phyloP scores from a whole-genome alignment of 1,284 basidiomycete genomes.

The Leucocoprinus gongylophorus region DNA sequence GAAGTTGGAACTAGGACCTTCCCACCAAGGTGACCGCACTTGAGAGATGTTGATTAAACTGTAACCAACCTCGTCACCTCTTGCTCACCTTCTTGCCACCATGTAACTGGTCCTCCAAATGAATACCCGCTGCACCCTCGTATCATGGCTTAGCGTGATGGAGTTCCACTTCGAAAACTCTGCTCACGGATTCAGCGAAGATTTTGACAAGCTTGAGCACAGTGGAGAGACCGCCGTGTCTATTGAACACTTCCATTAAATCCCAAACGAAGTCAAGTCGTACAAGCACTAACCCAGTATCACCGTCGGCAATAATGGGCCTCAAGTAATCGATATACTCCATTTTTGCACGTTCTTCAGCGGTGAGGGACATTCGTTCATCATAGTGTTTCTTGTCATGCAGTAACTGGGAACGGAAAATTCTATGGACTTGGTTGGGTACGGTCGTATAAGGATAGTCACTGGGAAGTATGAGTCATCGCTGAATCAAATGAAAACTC shows the following conservation, averaged over 20 bases:
- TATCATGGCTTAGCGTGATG: not conserved
- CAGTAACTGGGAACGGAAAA: constrained; percentile 80
- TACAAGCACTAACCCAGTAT: constrained; percentile 66
- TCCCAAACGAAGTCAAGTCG: not conserved
- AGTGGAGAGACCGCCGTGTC: constrained; percentile 87
- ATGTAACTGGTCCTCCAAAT: constrained; percentile 89
- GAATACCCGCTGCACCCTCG: constrained; percentile 83
- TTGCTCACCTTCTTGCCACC: constrained; percentile 73
- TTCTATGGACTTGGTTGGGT: constrained; percentile 83
- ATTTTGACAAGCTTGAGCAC: constrained; percentile 96
- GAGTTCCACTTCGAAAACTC: not conserved
- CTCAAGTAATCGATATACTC: constrained; percentile 83
- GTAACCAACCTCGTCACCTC: not conserved
- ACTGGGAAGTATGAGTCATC: constrained; percentile 28
- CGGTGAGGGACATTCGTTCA: constrained; percentile 65
- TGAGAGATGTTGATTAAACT: not conserved
- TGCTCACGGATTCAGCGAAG: constrained; percentile 77
- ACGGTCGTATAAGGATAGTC: constrained; percentile 95
- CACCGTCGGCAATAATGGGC: constrained; percentile 92
- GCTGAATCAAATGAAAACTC: constrained; percentile 1
- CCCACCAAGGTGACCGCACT: constrained; percentile 90
- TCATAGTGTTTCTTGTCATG: constrained; percentile 87
- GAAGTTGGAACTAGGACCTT: constrained; percentile 90
- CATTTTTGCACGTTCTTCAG: constrained; percentile 60
- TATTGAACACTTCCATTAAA: constrained; percentile 24